Percentiles rank a stretch among this genome's conserved stretches.
phyloP scores from a whole-genome alignment of 2,329 filamentous ascomycete genomes.

The Penicillium concentricum region DNA sequence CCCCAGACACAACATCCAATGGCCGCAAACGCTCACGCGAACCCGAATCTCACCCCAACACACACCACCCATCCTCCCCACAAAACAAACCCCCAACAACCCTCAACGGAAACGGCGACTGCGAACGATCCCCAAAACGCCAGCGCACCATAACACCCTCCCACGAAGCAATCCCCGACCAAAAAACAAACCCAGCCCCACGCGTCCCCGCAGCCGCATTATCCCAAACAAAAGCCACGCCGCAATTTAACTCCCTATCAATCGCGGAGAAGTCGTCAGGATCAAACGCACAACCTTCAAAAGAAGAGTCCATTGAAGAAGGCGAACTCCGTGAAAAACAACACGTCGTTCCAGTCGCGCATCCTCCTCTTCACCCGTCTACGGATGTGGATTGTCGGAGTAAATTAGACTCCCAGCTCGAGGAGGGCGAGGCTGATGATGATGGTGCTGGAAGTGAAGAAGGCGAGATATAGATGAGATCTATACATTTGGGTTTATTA shows the following conservation, averaged over 20 bases:
- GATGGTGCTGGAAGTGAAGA: constrained; percentile 45
- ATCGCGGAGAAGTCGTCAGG: not conserved
- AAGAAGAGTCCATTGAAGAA: constrained; percentile 20
- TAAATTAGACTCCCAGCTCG: not conserved
- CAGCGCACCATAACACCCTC: constrained; percentile 31
- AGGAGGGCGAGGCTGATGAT: constrained; percentile 24
- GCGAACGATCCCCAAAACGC: constrained; percentile 38
- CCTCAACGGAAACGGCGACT: constrained; percentile 28
- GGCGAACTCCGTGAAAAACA: constrained; percentile 19
- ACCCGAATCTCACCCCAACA: constrained; percentile 24
- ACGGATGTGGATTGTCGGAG: not conserved
- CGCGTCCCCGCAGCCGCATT: constrained; percentile 21
- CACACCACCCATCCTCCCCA: constrained; percentile 2
- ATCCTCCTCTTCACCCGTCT: not conserved
- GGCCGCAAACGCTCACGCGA: constrained; percentile 44
- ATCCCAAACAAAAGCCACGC: not conserved
- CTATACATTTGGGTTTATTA: not conserved
- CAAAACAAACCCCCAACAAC: not conserved
- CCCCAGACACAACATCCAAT: constrained; percentile 23
- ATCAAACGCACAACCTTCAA: not conserved
- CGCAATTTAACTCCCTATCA: not conserved
- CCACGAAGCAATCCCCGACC: constrained; percentile 4
- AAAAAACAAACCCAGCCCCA: constrained; percentile 7
- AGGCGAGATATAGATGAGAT: constrained; percentile 37
- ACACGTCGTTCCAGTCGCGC: not conserved